These are phyloP conservation scores for Apophysomyces elegans DNA, from an alignment of 371 early-diverging fungal species.

Conservation along the genomic window DNA sequence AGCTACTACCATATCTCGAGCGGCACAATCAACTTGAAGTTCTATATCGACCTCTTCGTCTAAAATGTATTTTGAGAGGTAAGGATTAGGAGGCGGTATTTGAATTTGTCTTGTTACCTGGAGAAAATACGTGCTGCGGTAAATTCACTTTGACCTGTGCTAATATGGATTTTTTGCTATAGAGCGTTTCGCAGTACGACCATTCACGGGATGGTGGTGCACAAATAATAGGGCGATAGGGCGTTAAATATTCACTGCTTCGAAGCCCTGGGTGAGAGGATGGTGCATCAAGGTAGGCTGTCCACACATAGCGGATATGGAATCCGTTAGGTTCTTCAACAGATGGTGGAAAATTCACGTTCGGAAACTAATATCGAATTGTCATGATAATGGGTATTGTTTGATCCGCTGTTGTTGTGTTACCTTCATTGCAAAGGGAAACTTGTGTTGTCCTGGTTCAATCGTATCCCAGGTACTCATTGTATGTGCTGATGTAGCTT, in stretches of 20 bases:
- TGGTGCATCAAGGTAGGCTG: constrained; percentile 54
- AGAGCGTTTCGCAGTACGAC: constrained; percentile 27
- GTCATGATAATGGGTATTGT: neutral
- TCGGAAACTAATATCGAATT: constrained; percentile 30
- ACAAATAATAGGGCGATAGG: constrained; percentile 34
- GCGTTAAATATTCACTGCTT: constrained; percentile 26
- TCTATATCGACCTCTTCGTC: constrained; percentile 31
- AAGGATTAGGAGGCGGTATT: neutral
- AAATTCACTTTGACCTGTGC: constrained; percentile 28
- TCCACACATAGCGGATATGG: constrained; percentile 46
- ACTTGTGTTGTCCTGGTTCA: constrained; percentile 38
- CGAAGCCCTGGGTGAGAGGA: constrained; percentile 27
- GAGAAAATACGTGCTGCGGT: constrained; percentile 31
- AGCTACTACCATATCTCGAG: constrained; percentile 22
- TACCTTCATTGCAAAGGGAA: constrained; percentile 57
- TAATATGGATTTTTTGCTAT: constrained; percentile 24
- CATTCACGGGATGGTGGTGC: constrained; percentile 26
- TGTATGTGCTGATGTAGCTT: constrained; percentile 10
- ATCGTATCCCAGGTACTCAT: constrained; percentile 32
- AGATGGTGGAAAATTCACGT: constrained; percentile 43
- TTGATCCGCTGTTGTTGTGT: neutral
- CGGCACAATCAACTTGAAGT: constrained; percentile 23
- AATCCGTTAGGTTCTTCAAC: constrained; percentile 35
- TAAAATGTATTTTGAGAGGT: neutral
- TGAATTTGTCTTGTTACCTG: constrained; percentile 19